Evolutionary conservation across 2,329 filamentous ascomycete species (phyloP), one percentile per base, ranked within the genome.

Genomic region (Zalaria sp.): DNA sequence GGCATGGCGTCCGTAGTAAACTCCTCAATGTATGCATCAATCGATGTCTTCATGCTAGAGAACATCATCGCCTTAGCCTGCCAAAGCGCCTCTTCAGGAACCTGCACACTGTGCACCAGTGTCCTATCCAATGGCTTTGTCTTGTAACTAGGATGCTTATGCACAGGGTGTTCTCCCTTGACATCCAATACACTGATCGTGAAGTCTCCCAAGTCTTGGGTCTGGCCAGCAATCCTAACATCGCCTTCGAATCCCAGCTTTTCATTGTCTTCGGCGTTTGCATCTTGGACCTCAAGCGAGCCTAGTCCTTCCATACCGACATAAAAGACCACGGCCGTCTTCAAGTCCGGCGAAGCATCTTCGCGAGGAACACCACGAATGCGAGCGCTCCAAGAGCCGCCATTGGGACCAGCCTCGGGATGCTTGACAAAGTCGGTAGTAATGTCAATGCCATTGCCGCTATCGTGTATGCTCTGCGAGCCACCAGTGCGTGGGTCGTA

Each of bases 361-460:
- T 79, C 73, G 38, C 83, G 76, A 34, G 84, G 81, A 35, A 74
- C 75, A 25, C 91, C 91, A 63, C 83, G 88, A 55, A 98, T 80
- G 44, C 91, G 73, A 32, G 82, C 85, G 42, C 80, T 91, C 91
- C 91, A 98, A 63, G 79, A 93, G 43, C 91, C 91, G 44, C 87
- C 88, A 59, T 93, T 73, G 18, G 71, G 68, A 41, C 87, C 88
- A 18, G 43, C 39, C 25, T 88, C 87, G 2, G 88, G 84, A 31
- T 94, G 73, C 64, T 96, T 98, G 56, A 95, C 78, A 62, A 96
- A 95, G 40, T 85, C 83, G 35, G 89, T 95, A 5, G 83, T 93
- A 47, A 98, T 74, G 63, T 96, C 88, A 50, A 98, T 73, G 43
- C 75, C 75, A 63, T 98, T 98, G 38, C 76, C 81, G 41, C 80